phyloP scores from a whole-genome alignment of 2,329 filamentous ascomycete species.

The Aspergillus sp. region DNA sequence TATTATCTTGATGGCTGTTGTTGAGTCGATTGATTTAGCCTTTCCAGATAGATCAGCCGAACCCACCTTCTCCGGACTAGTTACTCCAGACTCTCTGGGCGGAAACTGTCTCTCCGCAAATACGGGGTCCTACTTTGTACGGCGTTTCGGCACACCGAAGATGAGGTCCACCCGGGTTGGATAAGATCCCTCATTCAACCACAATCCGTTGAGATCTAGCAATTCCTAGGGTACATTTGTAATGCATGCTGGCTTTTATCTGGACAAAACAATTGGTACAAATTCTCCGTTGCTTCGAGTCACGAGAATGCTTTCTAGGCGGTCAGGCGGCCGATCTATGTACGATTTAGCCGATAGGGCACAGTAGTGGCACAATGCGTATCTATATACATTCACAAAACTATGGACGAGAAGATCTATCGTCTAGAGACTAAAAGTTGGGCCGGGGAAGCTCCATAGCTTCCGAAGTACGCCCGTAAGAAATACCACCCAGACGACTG shows the following conservation, averaged over 20 bases:
- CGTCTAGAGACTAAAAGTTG: constrained; percentile 12
- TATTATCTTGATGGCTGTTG: no score
- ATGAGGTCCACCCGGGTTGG: not conserved
- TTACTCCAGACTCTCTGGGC: not conserved
- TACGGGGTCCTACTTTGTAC: no score
- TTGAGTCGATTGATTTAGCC: not conserved
- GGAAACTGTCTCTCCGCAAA: not conserved
- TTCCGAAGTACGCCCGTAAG: constrained; percentile 66
- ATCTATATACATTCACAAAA: not conserved
- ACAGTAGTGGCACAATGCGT: no score
- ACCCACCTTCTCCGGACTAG: not conserved
- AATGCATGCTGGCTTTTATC: no score
- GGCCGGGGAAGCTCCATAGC: constrained; percentile 59
- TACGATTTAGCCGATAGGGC: no score
- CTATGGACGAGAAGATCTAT: not conserved
- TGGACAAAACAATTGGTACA: not conserved
- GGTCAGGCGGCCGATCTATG: not conserved
- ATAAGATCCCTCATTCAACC: not conserved
- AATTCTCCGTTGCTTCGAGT: no score
- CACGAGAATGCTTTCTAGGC: not conserved
- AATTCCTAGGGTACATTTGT: no score
- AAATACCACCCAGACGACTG: constrained; percentile 75
- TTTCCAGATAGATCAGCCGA: not conserved
- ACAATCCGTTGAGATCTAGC: not conserved
- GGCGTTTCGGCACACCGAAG: not conserved